A percentile compares a stretch with the other conserved stretches of the same genome.
These are phyloP conservation scores for Anthoceros angustus DNA, from an alignment of 225 moss, liverwort and hornwort genomes.

Conservation along the genomic window DNA sequence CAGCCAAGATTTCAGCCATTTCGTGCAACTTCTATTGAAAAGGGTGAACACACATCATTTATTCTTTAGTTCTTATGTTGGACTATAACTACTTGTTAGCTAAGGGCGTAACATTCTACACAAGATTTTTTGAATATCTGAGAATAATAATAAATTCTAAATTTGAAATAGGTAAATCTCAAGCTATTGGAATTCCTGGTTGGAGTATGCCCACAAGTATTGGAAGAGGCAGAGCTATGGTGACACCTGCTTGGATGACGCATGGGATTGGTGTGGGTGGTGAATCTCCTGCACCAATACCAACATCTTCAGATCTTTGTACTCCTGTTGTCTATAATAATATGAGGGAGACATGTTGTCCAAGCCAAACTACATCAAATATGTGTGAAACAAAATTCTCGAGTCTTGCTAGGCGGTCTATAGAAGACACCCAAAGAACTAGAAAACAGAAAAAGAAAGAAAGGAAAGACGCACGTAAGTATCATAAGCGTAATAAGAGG, in stretches of 20 bases:
- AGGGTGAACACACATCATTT: background rate
- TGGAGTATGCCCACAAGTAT: conserved; percentile 30
- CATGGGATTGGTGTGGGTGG: conserved; percentile 59
- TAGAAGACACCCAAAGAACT: too few species aligned
- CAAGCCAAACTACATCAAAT: too few species aligned
- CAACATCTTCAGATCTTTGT: too few species aligned
- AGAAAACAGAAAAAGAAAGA: too few species aligned
- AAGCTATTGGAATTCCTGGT: conserved; percentile 15
- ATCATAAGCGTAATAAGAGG: too few species aligned
- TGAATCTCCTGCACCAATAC: background rate
- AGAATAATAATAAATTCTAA: background rate
- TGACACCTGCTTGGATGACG: conserved; percentile 90
- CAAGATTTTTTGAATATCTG: too few species aligned
- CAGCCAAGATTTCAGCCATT: background rate
- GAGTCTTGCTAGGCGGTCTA: too few species aligned
- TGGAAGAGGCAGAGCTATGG: conserved; percentile 65
- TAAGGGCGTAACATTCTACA: background rate
- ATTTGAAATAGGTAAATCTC: background rate
- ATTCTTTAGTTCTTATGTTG: background rate
- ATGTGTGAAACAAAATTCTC: too few species aligned
- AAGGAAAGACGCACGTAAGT: too few species aligned
- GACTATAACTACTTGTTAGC: background rate
- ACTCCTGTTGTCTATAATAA: too few species aligned
- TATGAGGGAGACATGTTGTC: too few species aligned
- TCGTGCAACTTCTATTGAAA: background rate